Base-by-base conservation (phyloP, 441 rosid genomes). In the Croton setiger region DNA sequence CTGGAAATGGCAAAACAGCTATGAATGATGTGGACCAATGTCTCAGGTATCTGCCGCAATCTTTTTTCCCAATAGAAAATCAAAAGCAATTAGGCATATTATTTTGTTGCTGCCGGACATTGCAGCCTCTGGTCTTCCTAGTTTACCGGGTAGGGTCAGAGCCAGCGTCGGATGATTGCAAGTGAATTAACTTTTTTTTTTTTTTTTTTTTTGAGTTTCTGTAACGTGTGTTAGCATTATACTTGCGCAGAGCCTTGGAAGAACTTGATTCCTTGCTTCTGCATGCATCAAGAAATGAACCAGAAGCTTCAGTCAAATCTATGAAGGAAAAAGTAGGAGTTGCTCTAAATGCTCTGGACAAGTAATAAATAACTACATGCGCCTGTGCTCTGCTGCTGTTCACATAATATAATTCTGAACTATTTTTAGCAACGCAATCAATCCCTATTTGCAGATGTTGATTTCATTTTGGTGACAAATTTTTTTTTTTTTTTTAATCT, bases 241-340 rank as follows among this genome's bases (percentile, higher is more conserved):
- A 53, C 37, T 62, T 14, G 56, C 49, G 64, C 57, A 88, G 93
- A 65, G 84, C 88, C 14, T 73, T 87, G 81, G 96, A 90, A 78
- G 95, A 92, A 12, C 81, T 86, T 4, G 93, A 89, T 80, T 82
- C 85, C 37, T 63, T 91, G 80, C 81, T 88, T 72, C 87, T 87
- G 43, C 93, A 58, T 21, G 96, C 95, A 45, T 88, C 89, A 18
- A 85, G 95, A 77, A 89, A 88, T 10, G 91, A 93, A 33, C 82
- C 81, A 3, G 84, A 66, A 21, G 90, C 92, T 62, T 82, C 95
- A 9, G 81, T 88, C 37, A 72, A 68, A 8, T 54, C 80, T 58
- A 88, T 86, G 98, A 93, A 86, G 78, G 83, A 80, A 20, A 82
- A 87, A 79, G 85, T 87, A 44, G 85, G 66, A 17, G 78, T 74